phyloP scores from a whole-genome alignment of 2,329 filamentous ascomycete species.

The Ceratocystis alfenasii region DNA sequence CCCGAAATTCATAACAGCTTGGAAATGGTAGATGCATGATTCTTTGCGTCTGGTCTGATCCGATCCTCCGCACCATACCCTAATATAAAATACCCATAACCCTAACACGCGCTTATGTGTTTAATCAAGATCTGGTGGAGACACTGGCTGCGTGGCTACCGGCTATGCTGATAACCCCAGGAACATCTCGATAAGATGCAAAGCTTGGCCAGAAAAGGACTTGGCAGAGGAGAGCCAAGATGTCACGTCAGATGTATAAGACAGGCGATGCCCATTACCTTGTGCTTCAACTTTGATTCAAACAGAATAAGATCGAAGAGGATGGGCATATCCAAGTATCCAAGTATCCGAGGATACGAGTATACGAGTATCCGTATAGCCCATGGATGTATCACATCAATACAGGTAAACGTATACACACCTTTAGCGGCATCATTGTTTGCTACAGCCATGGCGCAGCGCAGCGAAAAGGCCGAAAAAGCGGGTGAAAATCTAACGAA shows the following conservation, averaged over 20 bases:
- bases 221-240: neutral
- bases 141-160: neutral
- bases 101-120: neutral
- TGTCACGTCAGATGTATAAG: neutral
- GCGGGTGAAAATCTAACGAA: neutral
- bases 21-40: too few species aligned
- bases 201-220: neutral
- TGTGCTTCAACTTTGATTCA: neutral
- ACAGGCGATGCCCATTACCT: neutral
- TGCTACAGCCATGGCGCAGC: neutral
- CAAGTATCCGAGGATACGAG: too few species aligned
- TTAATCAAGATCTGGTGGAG: neutral
- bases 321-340: too few species aligned
- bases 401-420: neutral
- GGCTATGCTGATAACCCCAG: neutral
- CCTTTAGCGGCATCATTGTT: neutral
- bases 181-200: neutral
- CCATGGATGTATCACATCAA: neutral
- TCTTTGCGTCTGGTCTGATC: too few species aligned
- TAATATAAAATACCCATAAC: neutral
- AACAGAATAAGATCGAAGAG: neutral
- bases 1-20: too few species aligned
- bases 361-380: too few species aligned
- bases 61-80: too few species aligned
- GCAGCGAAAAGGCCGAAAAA: neutral